A percentile compares a stretch with the other conserved stretches of the same genome.
phyloP scores from a whole-genome alignment of 2,329 filamentous ascomycete genomes.

The Penicillium sp. region DNA sequence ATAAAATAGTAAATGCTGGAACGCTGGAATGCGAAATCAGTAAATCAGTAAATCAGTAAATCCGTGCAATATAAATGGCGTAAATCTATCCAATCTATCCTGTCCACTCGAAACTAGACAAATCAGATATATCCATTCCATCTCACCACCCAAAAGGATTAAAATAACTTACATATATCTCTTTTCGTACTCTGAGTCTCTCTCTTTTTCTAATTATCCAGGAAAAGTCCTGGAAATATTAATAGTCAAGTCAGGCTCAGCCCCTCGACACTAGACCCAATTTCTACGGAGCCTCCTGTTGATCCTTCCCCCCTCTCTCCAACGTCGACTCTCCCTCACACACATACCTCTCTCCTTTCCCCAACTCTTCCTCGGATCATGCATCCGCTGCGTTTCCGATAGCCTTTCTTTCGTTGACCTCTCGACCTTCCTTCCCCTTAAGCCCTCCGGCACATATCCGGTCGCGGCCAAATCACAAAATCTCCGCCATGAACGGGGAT shows the following conservation, averaged over 20 bases:
- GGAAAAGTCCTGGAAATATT: neutral
- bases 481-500: constrained; percentile 77
- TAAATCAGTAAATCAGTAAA: neutral
- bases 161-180: neutral
- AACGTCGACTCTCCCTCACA: constrained; percentile 5
- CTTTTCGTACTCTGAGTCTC: neutral
- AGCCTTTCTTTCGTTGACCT: constrained; percentile 20
- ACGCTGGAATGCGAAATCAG: too few relatives aligned
- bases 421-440: constrained; percentile 8
- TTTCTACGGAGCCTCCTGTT: constrained; percentile 28
- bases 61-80: neutral
- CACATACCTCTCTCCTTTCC: neutral
- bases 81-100: neutral
- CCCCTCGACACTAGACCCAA: constrained; percentile 24
- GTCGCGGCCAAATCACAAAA: neutral
- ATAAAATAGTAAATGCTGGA: neutral
- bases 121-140: constrained; percentile 3
- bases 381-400: constrained; percentile 33
- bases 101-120: constrained; percentile 7
- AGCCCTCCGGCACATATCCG: neutral
- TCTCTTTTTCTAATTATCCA: neutral
- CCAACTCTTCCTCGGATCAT: constrained; percentile 27
- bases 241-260: constrained; percentile 16
- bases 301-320: constrained; percentile 19
- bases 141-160: neutral